These are phyloP conservation scores for Alternaria triticina DNA, from an alignment of 2,329 filamentous ascomycete genomes.

Conservation along the genomic window DNA sequence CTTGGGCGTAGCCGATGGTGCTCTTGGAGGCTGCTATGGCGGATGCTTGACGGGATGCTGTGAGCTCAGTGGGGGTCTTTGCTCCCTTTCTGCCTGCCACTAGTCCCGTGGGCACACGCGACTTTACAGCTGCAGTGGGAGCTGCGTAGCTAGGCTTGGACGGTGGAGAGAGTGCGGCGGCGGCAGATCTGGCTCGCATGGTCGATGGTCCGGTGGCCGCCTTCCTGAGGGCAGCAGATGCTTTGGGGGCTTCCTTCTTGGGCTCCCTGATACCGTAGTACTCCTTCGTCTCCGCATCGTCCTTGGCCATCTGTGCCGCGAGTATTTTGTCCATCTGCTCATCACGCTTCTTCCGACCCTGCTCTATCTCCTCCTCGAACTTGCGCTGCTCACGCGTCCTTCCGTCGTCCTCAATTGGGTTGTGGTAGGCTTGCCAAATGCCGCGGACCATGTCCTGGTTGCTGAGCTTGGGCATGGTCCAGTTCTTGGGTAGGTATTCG, in stretches of 20 bases:
- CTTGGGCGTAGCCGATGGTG: slow-evolving; percentile 85
- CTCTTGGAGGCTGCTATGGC: slow-evolving; percentile 75
- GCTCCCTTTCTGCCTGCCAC: slow-evolving; percentile 51
- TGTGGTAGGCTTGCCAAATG: slow-evolving; percentile 58
- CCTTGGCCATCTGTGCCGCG: slow-evolving; percentile 62
- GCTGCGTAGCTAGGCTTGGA: slow-evolving; percentile 48
- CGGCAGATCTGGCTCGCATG: slow-evolving; percentile 59
- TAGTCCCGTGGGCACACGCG: slow-evolving; percentile 43
- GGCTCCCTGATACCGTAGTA: slow-evolving; percentile 35
- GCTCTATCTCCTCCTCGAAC: slow-evolving; percentile 53
- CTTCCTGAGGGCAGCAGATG: slow-evolving; percentile 20
- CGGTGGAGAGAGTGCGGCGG: slow-evolving; percentile 48
- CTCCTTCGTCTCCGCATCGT: slow-evolving; percentile 57
- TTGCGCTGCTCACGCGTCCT: slow-evolving; percentile 68
- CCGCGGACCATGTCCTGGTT: slow-evolving; percentile 61
- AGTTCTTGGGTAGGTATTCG: slow-evolving; percentile 63
- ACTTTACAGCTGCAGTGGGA: slow-evolving; percentile 49
- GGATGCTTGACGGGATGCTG: slow-evolving; percentile 63
- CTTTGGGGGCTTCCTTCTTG: slow-evolving; percentile 36
- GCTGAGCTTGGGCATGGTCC: slow-evolving; percentile 59
- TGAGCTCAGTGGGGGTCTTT: slow-evolving; percentile 51
- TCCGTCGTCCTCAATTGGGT: slow-evolving; percentile 70
- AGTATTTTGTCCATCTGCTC: slow-evolving; percentile 71
- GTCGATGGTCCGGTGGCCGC: slow-evolving; percentile 54
- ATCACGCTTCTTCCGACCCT: slow-evolving; percentile 62